phyloP scores from a whole-genome alignment of 2,329 filamentous ascomycete species.

The Penicillium sclerotigenum region DNA sequence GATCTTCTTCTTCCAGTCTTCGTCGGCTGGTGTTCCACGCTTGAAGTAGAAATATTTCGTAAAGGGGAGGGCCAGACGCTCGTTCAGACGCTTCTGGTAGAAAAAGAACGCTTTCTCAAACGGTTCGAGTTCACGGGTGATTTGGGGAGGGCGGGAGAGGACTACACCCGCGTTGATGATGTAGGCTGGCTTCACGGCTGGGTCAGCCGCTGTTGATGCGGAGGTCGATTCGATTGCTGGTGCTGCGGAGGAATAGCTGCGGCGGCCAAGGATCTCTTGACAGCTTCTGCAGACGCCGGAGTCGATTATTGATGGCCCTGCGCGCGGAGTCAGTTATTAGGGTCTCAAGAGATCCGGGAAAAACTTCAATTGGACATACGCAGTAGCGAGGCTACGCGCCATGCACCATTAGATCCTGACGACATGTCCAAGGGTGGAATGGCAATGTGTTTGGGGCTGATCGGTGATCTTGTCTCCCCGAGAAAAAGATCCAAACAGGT shows the following conservation, averaged over 20 bases:
- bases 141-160: conserved; percentile 79
- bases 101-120: conserved; percentile 95
- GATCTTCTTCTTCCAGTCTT: conserved; percentile 88
- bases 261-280: conserved; percentile 41
- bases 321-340: conserved; percentile 15
- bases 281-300: conserved; percentile 44
- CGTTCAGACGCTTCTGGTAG: conserved; percentile 95
- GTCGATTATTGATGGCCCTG: conserved; percentile 40
- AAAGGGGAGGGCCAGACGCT: conserved; percentile 84
- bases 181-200: conserved; percentile 40
- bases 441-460: conserved; percentile 8
- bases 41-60: conserved; percentile 93
- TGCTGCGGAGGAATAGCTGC: conserved; percentile 42
- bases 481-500: conserved; percentile 41
- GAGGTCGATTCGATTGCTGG: conserved; percentile 35
- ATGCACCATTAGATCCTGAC: conserved; percentile 41
- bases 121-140: conserved; percentile 77
- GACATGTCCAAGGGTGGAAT: conserved; percentile 33
- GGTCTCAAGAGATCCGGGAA: not conserved
- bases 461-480: conserved; percentile 21
- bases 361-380: conserved; percentile 30
- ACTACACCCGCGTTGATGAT: conserved; percentile 66
- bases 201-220: conserved; percentile 30
- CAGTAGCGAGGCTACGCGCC: conserved; percentile 40
- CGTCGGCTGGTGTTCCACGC: conserved; percentile 74